Percentiles rank a stretch among this genome's conserved stretches.
phyloP scores from a whole-genome alignment of 495 filamentous ascomycete species.

The Penicilliopsis zonata region DNA sequence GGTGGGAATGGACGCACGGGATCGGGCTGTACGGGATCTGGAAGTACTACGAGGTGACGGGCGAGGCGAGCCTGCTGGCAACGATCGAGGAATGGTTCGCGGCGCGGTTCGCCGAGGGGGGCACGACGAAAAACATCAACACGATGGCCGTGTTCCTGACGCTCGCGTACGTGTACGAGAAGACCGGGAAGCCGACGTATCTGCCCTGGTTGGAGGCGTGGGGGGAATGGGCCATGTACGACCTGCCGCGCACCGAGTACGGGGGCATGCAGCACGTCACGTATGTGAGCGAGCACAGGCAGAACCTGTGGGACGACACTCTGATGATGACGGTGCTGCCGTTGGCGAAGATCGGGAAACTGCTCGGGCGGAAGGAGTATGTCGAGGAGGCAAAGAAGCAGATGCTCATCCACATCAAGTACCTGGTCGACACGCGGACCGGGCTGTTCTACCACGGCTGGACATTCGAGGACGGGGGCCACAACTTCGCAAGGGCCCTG shows the following conservation, averaged over 20 bases:
- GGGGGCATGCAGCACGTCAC: slow-evolving; percentile 68
- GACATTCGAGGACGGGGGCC: slow-evolving; percentile 53
- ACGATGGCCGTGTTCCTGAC: slow-evolving; percentile 66
- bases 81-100: slow-evolving; percentile 61
- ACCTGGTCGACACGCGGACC: slow-evolving; percentile 52
- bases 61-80: slow-evolving; percentile 31
- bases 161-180: slow-evolving; percentile 58
- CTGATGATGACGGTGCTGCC: slow-evolving; percentile 75
- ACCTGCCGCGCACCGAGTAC: slow-evolving; percentile 51
- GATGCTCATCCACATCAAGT: slow-evolving; percentile 60
- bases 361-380: slow-evolving; percentile 52
- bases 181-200: slow-evolving; percentile 46
- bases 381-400: slow-evolving; percentile 63
- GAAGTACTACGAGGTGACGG: slow-evolving; percentile 60
- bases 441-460: slow-evolving; percentile 67
- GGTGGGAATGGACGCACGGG: slow-evolving; percentile 76
- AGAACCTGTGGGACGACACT: slow-evolving; percentile 70
- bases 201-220: slow-evolving; percentile 60
- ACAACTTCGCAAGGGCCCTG: slow-evolving; percentile 57
- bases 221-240: slow-evolving; percentile 68
- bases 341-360: slow-evolving; percentile 59
- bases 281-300: slow-evolving; percentile 48
- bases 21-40: slow-evolving; percentile 68
- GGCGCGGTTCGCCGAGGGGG: slow-evolving; percentile 49
- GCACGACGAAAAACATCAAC: slow-evolving; percentile 73